Base-by-base conservation (phyloP, 2,329 filamentous ascomycete species). In the Clarireedia sp. region DNA sequence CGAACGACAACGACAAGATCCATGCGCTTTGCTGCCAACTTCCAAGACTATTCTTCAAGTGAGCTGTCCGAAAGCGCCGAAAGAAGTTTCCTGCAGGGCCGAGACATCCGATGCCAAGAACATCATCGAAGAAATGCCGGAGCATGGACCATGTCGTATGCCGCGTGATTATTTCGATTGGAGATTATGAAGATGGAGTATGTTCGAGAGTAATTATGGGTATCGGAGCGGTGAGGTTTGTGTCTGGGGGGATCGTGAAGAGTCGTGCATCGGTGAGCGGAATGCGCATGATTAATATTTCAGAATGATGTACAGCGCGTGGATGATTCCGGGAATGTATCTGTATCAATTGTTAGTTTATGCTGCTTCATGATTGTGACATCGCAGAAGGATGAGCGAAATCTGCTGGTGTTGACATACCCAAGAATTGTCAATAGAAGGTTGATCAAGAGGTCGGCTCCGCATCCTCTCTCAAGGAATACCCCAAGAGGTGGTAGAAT, bases 381-480 rank as follows among this genome's bases (percentile, higher is more conserved):
- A 10, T 33, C 29, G 29, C 29, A 33, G 10, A 12, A 7, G 2
- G 49, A 6, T n/a, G 37, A 26, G 10, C 9, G 29, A 29, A 17
- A 21, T 7, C 12, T 45, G 43, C 36, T 33, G 26, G 36, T 14
- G 38, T 36, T 4, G 40, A 80, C 82, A 62, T 82, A 95, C 76
- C 54, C 54, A 56, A 56, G 54, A 37, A 56, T 56, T 12, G 54
- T 56, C 17, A 56, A 50, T 16, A 56, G 44, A 14, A 52, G 88
- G 85, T 95, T 95, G 82, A 96, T 95, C 74, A 92, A 78, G 68
- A 96, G 78, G 71, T 95, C 89, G 64, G 85, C 82, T 70, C 85
- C 86, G 76, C 90, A 95, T 67, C 90, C 90, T 66, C 86, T 83
- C 62, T 96, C 90, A 64, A 95, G 87, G 81, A 95, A 94, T 72